Percentiles rank a stretch among this genome's conserved stretches.
Evolutionary conservation across 208 protist species (phyloP).

Genomic region (Leishmania tarentolae): DNA sequence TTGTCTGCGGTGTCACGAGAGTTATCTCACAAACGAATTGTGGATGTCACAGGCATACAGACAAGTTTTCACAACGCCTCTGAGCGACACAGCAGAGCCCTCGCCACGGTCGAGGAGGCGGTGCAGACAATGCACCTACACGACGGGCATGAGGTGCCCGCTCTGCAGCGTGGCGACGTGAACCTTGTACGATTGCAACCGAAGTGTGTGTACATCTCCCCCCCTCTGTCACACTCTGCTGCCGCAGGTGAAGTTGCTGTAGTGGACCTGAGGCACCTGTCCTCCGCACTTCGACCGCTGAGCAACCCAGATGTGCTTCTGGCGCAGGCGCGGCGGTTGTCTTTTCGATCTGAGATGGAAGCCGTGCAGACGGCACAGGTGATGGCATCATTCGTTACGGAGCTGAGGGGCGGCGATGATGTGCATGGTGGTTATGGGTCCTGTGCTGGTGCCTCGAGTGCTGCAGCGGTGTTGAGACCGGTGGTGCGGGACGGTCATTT

Average conservation of each 20-base stretch:
- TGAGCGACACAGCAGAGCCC: constrained; percentile 33
- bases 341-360: constrained; percentile 59
- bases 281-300: constrained; percentile 25
- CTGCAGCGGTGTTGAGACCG: constrained; percentile 33
- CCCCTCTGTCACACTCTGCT: not conserved
- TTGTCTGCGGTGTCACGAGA: constrained; percentile 38
- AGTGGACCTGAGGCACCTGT: constrained; percentile 12
- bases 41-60: constrained; percentile 74
- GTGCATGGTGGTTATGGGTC: not conserved
- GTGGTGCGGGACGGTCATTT: constrained; percentile 44
- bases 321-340: constrained; percentile 28
- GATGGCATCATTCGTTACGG: constrained; percentile 44
- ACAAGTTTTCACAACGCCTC: constrained; percentile 67
- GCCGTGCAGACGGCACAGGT: constrained; percentile 57
- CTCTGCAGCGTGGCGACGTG: constrained; percentile 63
- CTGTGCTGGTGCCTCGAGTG: not conserved
- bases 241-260: not conserved
- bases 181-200: constrained; percentile 50
- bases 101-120: constrained; percentile 55
- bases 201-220: constrained; percentile 44
- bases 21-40: constrained; percentile 47
- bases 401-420: constrained; percentile 5
- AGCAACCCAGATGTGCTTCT: constrained; percentile 53
- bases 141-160: constrained; percentile 80
- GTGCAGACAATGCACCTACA: constrained; percentile 82